Evolutionary conservation across 176 grass and related monocot species (phyloP).

Genomic region (Phragmites australis): DNA sequence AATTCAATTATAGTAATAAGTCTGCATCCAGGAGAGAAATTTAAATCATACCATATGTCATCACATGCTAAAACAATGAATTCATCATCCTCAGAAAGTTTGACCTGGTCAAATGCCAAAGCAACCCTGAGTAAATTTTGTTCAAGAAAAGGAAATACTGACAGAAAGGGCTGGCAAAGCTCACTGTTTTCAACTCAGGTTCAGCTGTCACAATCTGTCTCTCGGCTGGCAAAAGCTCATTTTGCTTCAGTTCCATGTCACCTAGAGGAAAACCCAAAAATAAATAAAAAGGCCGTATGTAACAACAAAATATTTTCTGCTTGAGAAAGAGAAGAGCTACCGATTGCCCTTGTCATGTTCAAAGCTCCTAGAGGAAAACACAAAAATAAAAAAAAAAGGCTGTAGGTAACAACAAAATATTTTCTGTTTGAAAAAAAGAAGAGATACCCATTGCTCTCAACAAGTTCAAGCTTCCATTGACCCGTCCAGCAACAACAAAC

Average conservation of each 20-base stretch:
- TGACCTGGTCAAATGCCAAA: slow-evolving; percentile 55
- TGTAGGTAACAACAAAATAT: too few species aligned
- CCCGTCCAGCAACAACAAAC: slow-evolving; percentile 76
- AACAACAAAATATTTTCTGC: too few species aligned
- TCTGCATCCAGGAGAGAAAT: not conserved
- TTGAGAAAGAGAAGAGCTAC: too few species aligned
- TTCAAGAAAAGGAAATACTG: slow-evolving; percentile 9
- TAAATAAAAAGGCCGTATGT: not conserved
- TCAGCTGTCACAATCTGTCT: slow-evolving; percentile 82
- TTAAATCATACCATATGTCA: slow-evolving; percentile 75
- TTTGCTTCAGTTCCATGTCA: slow-evolving; percentile 91
- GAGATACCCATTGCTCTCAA: slow-evolving; percentile 75
- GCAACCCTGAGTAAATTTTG: slow-evolving; percentile 15
- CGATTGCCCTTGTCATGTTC: too few species aligned
- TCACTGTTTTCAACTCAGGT: slow-evolving; percentile 84
- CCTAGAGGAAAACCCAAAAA: slow-evolving; percentile 46
- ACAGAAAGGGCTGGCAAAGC: slow-evolving; percentile 28
- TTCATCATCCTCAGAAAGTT: slow-evolving; percentile 89
- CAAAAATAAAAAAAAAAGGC: too few species aligned
- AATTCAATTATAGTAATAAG: not conserved
- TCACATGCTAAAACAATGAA: slow-evolving; percentile 93
- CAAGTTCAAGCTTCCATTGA: slow-evolving; percentile 93
- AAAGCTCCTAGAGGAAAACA: too few species aligned
- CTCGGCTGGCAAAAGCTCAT: slow-evolving; percentile 69
- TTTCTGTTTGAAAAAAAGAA: slow-evolving; percentile 1